A percentile compares a stretch with the other conserved stretches of the same genome.
Evolutionary conservation across 2,329 filamentous ascomycete genomes (phyloP).

Genomic region (Colletotrichum tropicale): DNA sequence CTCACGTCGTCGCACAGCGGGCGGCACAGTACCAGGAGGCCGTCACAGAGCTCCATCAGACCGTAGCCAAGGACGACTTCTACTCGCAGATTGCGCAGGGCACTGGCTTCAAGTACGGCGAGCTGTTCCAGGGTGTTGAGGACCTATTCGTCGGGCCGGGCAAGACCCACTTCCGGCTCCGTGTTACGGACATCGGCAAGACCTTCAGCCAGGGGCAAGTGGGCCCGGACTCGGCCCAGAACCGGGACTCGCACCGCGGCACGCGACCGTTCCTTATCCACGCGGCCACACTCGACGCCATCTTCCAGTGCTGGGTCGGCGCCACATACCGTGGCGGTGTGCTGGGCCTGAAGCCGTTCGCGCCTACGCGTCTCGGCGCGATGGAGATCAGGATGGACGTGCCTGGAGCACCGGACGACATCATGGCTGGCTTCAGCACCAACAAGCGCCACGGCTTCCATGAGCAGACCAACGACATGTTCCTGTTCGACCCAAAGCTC

Average conservation of each 20-base stretch:
- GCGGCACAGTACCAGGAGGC: not conserved
- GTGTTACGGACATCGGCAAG: not conserved
- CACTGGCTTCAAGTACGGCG: not conserved
- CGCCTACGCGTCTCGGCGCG: not conserved
- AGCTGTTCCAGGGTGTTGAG: not conserved
- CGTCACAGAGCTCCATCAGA: not conserved
- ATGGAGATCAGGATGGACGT: not conserved
- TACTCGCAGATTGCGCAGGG: not conserved
- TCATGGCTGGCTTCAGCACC: not conserved
- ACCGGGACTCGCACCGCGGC: not conserved
- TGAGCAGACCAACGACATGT: not conserved
- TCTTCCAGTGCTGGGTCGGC: conserved; percentile 3
- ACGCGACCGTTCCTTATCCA: not conserved
- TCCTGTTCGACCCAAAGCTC: not conserved
- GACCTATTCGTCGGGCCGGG: not conserved
- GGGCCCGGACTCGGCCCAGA: not conserved
- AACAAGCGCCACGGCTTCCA: not conserved
- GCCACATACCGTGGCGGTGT: not conserved
- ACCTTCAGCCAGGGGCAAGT: not conserved
- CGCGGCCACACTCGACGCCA: not conserved
- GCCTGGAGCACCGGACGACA: not conserved
- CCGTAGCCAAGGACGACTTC: not conserved
- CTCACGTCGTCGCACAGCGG: not conserved
- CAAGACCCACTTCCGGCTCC: not conserved
- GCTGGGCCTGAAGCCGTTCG: not conserved